Conservation (phyloP, 169 alveolate species). For the Eimeria necatrix region DNA sequence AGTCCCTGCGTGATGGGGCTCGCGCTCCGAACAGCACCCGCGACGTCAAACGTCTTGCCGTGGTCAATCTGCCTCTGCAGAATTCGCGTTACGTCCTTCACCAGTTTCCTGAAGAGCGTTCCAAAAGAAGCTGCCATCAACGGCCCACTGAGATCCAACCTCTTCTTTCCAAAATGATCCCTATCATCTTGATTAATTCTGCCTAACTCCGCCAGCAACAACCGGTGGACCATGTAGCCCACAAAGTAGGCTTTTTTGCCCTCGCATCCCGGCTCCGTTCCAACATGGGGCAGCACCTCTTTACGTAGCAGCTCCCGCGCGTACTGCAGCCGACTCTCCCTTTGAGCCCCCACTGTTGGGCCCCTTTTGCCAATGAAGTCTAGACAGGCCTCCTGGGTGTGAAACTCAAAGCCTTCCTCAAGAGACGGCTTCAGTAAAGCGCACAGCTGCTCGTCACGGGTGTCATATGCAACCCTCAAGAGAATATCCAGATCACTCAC, state of each 20-base stretch:
- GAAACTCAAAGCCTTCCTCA: slow-evolving; percentile 96
- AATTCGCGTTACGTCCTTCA: slow-evolving; percentile 95
- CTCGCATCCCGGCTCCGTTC: slow-evolving; percentile 95
- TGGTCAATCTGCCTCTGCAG: slow-evolving; percentile 94
- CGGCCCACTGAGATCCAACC: slow-evolving; percentile 99
- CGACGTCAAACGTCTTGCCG: slow-evolving; percentile 94
- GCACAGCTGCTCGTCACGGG: slow-evolving; percentile 97
- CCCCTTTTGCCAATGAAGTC: slow-evolving; percentile 98
- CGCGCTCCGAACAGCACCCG: slow-evolving; percentile 92
- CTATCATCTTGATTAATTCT: slow-evolving; percentile 99
- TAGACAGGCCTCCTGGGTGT: slow-evolving; percentile 95
- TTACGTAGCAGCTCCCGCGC: slow-evolving; percentile 97
- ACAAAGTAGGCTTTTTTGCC: slow-evolving; percentile 98
- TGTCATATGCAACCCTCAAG: slow-evolving; percentile 95
- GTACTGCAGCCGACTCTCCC: slow-evolving; percentile 94
- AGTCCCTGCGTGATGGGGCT: slow-evolving; percentile 95
- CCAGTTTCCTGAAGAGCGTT: slow-evolving; percentile 95
- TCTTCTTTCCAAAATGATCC: slow-evolving; percentile 99
- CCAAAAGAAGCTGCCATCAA: slow-evolving; percentile 98
- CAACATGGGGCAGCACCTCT: slow-evolving; percentile 99
- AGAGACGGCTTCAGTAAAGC: slow-evolving; percentile 96
- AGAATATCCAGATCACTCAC: slow-evolving; percentile 92
- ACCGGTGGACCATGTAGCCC: slow-evolving; percentile 99
- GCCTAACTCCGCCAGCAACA: slow-evolving; percentile 97
- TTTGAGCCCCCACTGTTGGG: slow-evolving; percentile 95